A percentile compares a stretch with the other conserved stretches of the same genome.
These are phyloP conservation scores for Sungouiella blattae DNA, from an alignment of 805 yeast species.

Conservation along the genomic window DNA sequence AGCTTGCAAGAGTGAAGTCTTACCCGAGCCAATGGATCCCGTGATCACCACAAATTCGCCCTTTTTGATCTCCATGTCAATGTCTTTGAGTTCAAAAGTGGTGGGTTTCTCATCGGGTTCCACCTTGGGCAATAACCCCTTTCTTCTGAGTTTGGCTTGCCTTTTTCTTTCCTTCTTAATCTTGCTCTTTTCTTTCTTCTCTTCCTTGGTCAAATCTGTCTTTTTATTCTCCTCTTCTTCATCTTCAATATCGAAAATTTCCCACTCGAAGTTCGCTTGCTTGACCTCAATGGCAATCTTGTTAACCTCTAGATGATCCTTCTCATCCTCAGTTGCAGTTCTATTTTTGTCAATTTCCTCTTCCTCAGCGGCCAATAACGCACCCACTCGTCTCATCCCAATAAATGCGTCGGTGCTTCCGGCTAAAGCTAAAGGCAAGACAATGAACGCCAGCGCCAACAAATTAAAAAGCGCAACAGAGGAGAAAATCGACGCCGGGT, in stretches of 20 bases:
- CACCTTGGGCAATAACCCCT: background rate
- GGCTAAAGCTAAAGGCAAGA: conserved; percentile 5
- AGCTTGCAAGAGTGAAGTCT: conserved; percentile 7
- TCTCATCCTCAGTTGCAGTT: background rate
- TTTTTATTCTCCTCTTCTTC: conserved; percentile 1
- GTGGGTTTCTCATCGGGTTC: background rate
- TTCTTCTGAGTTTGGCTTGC: background rate
- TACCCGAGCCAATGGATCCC: conserved; percentile 8
- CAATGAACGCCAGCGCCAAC: conserved; percentile 2
- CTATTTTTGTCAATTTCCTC: background rate
- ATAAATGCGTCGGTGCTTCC: conserved; percentile 3
- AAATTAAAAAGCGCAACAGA: conserved; percentile 6
- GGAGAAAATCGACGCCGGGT: conserved; percentile 8
- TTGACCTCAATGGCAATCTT: background rate
- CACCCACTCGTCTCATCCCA: conserved; percentile 3
- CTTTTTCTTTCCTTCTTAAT: background rate
- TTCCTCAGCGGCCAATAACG: conserved; percentile 4
- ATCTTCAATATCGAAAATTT: conserved; percentile 1
- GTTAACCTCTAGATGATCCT: background rate
- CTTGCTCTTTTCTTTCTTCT: conserved; percentile 1
- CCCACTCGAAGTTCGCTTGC: conserved; percentile 3
- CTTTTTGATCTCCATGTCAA: conserved; percentile 2
- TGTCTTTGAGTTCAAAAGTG: conserved; percentile 1
- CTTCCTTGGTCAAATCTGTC: background rate
- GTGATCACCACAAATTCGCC: conserved; percentile 9